phyloP scores from a whole-genome alignment of 73 alveolate genomes.

The Tetrahymena thermophila region DNA sequence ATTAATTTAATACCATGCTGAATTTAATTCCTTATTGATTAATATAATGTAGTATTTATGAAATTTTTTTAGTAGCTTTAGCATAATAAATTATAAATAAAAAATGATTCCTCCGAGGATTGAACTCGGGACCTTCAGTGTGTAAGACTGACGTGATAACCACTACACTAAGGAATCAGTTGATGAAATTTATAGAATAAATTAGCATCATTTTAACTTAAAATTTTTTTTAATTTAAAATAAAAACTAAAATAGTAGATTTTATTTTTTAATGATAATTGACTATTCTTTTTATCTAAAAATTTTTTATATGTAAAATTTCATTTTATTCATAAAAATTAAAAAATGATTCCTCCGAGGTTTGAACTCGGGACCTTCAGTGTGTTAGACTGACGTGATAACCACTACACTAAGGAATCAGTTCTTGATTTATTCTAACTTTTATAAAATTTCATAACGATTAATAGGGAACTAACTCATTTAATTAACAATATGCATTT shows the following conservation, averaged over 20 bases:
- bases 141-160: slow-evolving; percentile 3
- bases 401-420: slow-evolving; percentile 3
- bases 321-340: neutral
- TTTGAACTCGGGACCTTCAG: slow-evolving; percentile 5
- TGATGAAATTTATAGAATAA: neutral
- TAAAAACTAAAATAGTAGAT: neutral
- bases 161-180: neutral
- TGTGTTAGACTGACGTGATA: slow-evolving; percentile 3
- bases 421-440: neutral
- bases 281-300: neutral
- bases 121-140: slow-evolving; percentile 6
- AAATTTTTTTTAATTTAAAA: neutral
- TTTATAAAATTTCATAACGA: neutral
- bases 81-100: neutral
- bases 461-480: neutral
- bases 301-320: neutral
- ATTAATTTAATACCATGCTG: too few species aligned
- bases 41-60: too few species aligned
- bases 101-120: slow-evolving; percentile 1
- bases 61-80: too few species aligned
- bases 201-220: neutral
- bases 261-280: neutral
- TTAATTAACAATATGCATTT: too few species aligned
- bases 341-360: slow-evolving; percentile 3
- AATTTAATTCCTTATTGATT: too few species aligned